Percentiles rank a stretch among this genome's conserved stretches.
These are phyloP conservation scores for Magnaporthiopsis poae DNA, from an alignment of 2,329 filamentous ascomycete species.

Conservation along the genomic window DNA sequence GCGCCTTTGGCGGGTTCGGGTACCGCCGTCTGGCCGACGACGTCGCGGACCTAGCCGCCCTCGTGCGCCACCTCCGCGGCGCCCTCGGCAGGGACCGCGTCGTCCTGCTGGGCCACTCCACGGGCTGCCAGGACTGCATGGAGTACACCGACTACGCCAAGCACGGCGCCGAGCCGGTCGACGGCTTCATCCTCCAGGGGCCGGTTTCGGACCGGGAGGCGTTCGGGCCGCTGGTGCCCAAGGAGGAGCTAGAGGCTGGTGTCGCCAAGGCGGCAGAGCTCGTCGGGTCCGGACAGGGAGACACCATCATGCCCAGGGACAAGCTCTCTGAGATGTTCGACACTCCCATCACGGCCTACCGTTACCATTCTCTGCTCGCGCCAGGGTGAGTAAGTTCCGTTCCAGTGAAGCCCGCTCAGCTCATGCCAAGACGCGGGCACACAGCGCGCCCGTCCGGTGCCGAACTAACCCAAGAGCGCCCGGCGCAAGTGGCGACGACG, in stretches of 20 bases:
- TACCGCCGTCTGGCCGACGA: slow-evolving; percentile 41
- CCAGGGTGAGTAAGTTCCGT: slow-evolving; percentile 33
- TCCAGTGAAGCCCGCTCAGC: neutral
- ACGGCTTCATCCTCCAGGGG: slow-evolving; percentile 72
- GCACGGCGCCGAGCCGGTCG: slow-evolving; percentile 42
- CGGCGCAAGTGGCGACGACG: slow-evolving; percentile 57
- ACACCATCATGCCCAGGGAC: slow-evolving; percentile 43
- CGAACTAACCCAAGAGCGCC: neutral
- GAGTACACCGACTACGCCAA: slow-evolving; percentile 39
- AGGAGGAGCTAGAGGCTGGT: slow-evolving; percentile 32
- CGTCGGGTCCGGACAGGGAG: slow-evolving; percentile 42
- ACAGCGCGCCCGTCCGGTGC: neutral
- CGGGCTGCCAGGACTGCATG: slow-evolving; percentile 49
- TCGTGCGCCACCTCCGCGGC: slow-evolving; percentile 44
- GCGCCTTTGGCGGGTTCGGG: slow-evolving; percentile 44
- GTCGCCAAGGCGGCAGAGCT: slow-evolving; percentile 42
- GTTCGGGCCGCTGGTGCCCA: slow-evolving; percentile 34
- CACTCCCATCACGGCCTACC: slow-evolving; percentile 41
- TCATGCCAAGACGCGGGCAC: neutral
- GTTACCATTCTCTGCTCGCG: slow-evolving; percentile 40
- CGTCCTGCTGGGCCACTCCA: slow-evolving; percentile 49
- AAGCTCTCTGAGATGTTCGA: slow-evolving; percentile 30
- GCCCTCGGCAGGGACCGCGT: slow-evolving; percentile 38
- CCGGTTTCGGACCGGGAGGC: slow-evolving; percentile 69
- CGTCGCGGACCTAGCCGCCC: slow-evolving; percentile 40